Evolutionary conservation across 2,329 filamentous ascomycete species (phyloP).

Genomic region (Cadophora sp.): DNA sequence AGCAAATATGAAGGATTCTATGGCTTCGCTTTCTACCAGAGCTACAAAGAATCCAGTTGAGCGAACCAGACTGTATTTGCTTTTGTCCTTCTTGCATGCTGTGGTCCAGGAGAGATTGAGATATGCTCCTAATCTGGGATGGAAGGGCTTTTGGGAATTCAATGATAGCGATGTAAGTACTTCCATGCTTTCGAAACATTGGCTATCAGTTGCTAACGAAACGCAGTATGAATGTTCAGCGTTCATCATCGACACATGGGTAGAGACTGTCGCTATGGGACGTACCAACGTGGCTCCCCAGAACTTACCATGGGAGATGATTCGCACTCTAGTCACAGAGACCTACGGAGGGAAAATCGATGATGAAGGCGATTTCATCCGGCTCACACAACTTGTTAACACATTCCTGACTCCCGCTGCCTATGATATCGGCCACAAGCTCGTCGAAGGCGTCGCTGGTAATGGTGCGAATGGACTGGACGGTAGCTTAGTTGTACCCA

Average conservation of each 20-base stretch:
- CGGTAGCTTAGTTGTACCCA: slow-evolving; percentile 74
- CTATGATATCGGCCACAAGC: slow-evolving; percentile 90
- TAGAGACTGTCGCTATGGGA: slow-evolving; percentile 80
- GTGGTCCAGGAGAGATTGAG: slow-evolving; percentile 94
- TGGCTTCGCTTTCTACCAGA: slow-evolving; percentile 80
- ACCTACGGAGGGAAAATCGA: slow-evolving; percentile 99
- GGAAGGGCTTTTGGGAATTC: slow-evolving; percentile 99
- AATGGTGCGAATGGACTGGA: slow-evolving; percentile 51
- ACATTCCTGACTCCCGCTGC: slow-evolving; percentile 84
- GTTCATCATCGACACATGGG: slow-evolving; percentile 94
- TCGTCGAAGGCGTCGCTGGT: slow-evolving; percentile 69
- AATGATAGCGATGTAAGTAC: slow-evolving; percentile 95
- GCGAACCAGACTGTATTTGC: slow-evolving; percentile 85
- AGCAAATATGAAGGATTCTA: slow-evolving; percentile 98
- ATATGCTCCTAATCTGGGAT: slow-evolving; percentile 91
- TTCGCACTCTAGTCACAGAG: slow-evolving; percentile 87
- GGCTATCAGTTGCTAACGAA: slow-evolving; percentile 42
- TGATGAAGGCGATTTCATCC: slow-evolving; percentile 81
- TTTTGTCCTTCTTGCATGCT: slow-evolving; percentile 93
- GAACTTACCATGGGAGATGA: slow-evolving; percentile 96
- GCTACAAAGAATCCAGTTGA: slow-evolving; percentile 86
- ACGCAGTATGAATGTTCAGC: slow-evolving; percentile 92
- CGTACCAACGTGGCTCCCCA: slow-evolving; percentile 92
- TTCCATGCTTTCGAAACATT: slow-evolving; percentile 57
- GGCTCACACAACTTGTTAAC: slow-evolving; percentile 75